Evolutionary conservation across 2,329 filamentous ascomycete species (phyloP).

Genomic region (Calonectria hawksworthii): DNA sequence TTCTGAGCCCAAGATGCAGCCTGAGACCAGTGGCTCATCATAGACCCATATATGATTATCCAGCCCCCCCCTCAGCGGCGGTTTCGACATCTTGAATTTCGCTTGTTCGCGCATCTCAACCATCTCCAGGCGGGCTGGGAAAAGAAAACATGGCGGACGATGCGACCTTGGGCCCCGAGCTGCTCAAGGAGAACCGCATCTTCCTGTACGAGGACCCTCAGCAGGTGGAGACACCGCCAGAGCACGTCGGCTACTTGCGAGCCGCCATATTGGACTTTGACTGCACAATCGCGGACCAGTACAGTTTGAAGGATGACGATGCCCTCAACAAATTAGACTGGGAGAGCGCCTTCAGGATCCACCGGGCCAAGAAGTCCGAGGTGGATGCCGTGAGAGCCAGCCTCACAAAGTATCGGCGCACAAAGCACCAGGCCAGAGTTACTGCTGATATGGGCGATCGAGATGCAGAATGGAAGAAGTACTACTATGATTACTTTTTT

Average conservation of each 20-base stretch:
- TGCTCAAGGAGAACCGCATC: conserved; percentile 30
- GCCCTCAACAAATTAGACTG: conserved; percentile 18
- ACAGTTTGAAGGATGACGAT: conserved; percentile 20
- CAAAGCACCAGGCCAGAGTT: conserved; percentile 14
- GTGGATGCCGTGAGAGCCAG: conserved; percentile 12
- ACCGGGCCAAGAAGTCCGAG: conserved; percentile 14
- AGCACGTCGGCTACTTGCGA: conserved; percentile 29
- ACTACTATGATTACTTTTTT: conserved; percentile 14
- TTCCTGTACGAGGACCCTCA: conserved; percentile 26
- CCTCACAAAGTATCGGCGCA: conserved; percentile 16
- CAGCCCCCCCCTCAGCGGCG: neutral
- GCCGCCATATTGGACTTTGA: conserved; percentile 33
- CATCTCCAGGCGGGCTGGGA: neutral
- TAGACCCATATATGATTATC: conserved; percentile 3
- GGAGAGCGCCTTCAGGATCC: conserved; percentile 18
- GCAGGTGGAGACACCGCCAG: conserved; percentile 22
- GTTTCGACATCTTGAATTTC: neutral
- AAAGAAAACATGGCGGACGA: neutral
- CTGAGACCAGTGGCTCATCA: neutral
- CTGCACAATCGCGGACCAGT: conserved; percentile 28
- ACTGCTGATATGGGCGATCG: neutral
- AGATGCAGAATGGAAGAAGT: conserved; percentile 11
- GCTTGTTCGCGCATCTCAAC: neutral
- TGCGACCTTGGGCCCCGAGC: neutral
- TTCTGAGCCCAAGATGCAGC: conserved; percentile 12